Base-by-base conservation (phyloP, 805 yeast species). In the Myxozyma nipponensis region DNA sequence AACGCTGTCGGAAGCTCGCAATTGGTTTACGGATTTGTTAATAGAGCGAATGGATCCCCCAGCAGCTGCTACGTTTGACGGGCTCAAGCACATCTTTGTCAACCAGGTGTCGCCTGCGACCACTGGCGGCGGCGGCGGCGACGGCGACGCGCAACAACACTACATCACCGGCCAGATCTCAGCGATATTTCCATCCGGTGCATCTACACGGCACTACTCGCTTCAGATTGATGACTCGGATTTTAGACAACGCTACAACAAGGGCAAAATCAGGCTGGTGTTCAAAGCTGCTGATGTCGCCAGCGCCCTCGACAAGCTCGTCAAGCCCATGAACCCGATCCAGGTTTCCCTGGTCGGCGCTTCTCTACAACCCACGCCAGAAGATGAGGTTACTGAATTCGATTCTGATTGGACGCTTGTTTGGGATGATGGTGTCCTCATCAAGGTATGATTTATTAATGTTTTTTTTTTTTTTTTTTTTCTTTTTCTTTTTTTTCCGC, bases 131-230 rank as follows among this genome's bases (percentile, higher is more conserved):
- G 13, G 23, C 13, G 13, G 13, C 7, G 7, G 32, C 32, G n/a
- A n/a, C n/a, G n/a, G n/a, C n/a, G n/a, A n/a, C n/a, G 25, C 28
- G 18, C 17, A 28, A 13, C 7, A 28, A 19, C 32, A 18, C 17
- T 42, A 23, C 24, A 24, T 42, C 28, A n/a, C 39, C 23, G 58
- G 58, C 24, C 23, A 35, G 34, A 46, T 52, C 10, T 51, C 58
- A 17, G 43, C 48, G n/a, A 18, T 52, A 1, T 54, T 52, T 52
- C 58, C 58, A 4, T 54, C 41, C 35, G 52, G 57, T n/a, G 46
- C 58, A 6, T 10, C 25, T 2, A 21, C 40, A 10, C 19, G 26
- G n/a, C 39, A 42, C 15, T 52, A 47, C 40, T 32, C 56, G 10
- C 34, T 54, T 4, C 35, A 41, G 38, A 32, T 54, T 19, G 42